Percentiles rank a stretch among this genome's conserved stretches.
phyloP scores from a whole-genome alignment of 2,329 filamentous ascomycete species.

The Ramularia collo-cygni region DNA sequence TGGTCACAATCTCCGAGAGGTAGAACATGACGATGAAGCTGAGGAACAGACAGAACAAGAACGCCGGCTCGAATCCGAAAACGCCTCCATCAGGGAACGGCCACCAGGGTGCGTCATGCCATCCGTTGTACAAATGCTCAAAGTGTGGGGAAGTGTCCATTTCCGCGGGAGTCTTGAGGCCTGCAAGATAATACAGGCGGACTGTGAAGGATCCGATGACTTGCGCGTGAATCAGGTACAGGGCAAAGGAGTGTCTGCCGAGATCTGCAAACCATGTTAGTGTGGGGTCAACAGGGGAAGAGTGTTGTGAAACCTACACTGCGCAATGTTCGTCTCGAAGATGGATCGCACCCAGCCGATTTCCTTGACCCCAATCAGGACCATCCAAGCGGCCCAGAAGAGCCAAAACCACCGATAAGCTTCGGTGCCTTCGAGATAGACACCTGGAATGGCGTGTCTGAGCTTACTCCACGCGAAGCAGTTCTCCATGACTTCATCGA shows the following conservation, averaged over 20 bases:
- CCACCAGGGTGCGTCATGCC: constrained; percentile 22
- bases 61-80: constrained; percentile 20
- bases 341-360: constrained; percentile 19
- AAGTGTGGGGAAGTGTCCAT: constrained; percentile 14
- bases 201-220: constrained; percentile 53
- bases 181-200: constrained; percentile 21
- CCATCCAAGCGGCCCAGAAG: constrained; percentile 49
- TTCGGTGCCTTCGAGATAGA: constrained; percentile 17
- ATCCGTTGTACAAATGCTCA: constrained; percentile 15
- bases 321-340: constrained; percentile 19
- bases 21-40: constrained; percentile 23
- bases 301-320: constrained; percentile 14
- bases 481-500: constrained; percentile 14
- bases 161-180: constrained; percentile 17
- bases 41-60: constrained; percentile 19
- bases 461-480: constrained; percentile 21
- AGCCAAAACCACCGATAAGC: constrained; percentile 36
- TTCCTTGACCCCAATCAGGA: constrained; percentile 18
- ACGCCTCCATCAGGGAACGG: constrained; percentile 20
- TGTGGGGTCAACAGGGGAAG: not conserved
- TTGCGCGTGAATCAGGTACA: constrained; percentile 60
- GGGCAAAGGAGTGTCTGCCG: constrained; percentile 53
- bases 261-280: constrained; percentile 35
- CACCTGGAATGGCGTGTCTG: constrained; percentile 16
- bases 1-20: constrained; percentile 22